Conservation (phyloP, 1,284 basidiomycete genomes). For the Trametes sp. region DNA sequence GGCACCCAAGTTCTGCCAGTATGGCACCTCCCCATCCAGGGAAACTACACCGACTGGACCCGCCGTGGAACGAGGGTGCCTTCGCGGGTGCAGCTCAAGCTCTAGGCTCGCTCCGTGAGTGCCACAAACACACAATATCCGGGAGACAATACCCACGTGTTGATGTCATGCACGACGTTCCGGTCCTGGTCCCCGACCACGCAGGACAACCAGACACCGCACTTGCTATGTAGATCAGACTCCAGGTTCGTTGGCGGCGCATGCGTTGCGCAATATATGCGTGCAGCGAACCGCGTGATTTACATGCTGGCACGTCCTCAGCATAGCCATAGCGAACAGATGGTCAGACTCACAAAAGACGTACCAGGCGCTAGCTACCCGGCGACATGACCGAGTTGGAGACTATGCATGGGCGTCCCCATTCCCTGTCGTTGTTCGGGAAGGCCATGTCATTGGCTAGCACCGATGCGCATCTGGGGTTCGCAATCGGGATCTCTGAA, state of each 20-base stretch:
- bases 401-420: neutral
- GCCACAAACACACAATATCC: constrained; percentile 13
- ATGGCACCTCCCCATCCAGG: constrained; percentile 8
- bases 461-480: neutral
- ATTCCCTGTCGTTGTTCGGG: neutral
- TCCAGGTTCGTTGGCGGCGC: neutral
- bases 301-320: neutral
- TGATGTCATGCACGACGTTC: constrained; percentile 23
- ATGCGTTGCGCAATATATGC: neutral
- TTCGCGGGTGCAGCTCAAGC: constrained; percentile 14
- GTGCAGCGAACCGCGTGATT: neutral
- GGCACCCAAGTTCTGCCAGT: constrained; percentile 3
- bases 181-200: constrained; percentile 2
- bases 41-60: constrained; percentile 19
- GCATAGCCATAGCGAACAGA: neutral
- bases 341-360: neutral
- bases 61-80: constrained; percentile 24
- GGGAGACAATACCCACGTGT: constrained; percentile 24
- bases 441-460: neutral
- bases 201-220: constrained; percentile 4
- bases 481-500: neutral
- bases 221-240: neutral
- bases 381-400: neutral
- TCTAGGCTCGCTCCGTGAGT: constrained; percentile 16
- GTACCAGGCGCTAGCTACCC: neutral